These are phyloP conservation scores for Teunomyces kruisii DNA, from an alignment of 805 yeast genomes.

Conservation along the genomic window DNA sequence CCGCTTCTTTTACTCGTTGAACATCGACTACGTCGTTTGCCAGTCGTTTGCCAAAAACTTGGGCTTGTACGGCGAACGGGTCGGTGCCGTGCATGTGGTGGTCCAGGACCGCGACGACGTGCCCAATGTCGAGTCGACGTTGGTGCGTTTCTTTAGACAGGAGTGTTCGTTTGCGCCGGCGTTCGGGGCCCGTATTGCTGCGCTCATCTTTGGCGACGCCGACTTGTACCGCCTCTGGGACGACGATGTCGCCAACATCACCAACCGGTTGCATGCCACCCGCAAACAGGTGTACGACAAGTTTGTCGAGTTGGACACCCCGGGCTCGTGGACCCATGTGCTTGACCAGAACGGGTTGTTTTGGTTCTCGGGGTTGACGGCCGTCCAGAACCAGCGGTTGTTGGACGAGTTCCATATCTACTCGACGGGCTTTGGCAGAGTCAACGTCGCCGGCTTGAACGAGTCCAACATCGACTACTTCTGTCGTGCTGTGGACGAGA, in stretches of 20 bases:
- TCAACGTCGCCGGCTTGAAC: constrained; percentile 46
- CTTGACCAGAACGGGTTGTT: constrained; percentile 41
- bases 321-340: constrained; percentile 44
- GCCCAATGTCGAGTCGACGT: constrained; percentile 20
- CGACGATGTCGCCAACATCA: constrained; percentile 30
- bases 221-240: constrained; percentile 33
- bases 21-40: constrained; percentile 28
- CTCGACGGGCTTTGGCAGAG: constrained; percentile 39
- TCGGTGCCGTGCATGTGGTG: constrained; percentile 37
- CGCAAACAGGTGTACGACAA: constrained; percentile 29
- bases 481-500: constrained; percentile 35
- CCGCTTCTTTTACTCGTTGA: constrained; percentile 30
- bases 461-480: constrained; percentile 37
- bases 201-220: constrained; percentile 25
- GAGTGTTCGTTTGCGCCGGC: constrained; percentile 49
- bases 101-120: constrained; percentile 16
- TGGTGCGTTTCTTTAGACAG: constrained; percentile 35
- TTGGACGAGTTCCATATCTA: constrained; percentile 38
- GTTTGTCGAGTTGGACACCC: constrained; percentile 36
- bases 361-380: constrained; percentile 43
- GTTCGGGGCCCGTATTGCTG: constrained; percentile 44
- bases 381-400: constrained; percentile 31
- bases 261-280: constrained; percentile 29
- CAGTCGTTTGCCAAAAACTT: constrained; percentile 43
- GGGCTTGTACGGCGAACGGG: constrained; percentile 43